phyloP scores from a whole-genome alignment of 176 grass and related monocot species.

The Musa acuminata region DNA sequence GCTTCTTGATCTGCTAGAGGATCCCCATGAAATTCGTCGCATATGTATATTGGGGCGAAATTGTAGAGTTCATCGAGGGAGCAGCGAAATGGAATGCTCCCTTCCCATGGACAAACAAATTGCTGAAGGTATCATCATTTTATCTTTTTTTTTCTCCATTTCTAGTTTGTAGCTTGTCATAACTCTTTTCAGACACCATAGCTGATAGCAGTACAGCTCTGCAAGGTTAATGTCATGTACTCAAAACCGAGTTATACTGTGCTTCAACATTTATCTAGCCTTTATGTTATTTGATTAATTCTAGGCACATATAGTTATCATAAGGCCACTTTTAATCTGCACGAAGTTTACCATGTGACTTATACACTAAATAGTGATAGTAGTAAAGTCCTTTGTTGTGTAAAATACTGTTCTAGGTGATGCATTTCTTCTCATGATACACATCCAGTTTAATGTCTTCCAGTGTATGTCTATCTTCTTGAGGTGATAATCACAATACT shows the following conservation, averaged over 20 bases:
- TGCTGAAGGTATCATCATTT: constrained; percentile 60
- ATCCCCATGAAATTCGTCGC: constrained; percentile 85
- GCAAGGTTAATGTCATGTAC: neutral
- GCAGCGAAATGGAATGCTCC: constrained; percentile 56
- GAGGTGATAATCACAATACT: too few relatives aligned
- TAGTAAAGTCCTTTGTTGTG: neutral
- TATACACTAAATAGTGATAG: neutral
- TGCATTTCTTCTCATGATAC: neutral
- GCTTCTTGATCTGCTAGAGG: constrained; percentile 86
- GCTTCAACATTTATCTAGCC: neutral
- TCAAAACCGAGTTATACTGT: neutral
- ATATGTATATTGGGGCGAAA: constrained; percentile 98
- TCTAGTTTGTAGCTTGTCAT: neutral
- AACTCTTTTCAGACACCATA: neutral
- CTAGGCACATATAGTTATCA: neutral
- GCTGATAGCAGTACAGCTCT: neutral
- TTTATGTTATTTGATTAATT: neutral
- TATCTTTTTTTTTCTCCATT: constrained; percentile 4
- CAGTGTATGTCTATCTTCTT: too few relatives aligned
- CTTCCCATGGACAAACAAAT: constrained; percentile 79
- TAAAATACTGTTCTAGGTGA: neutral
- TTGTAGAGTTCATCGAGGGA: constrained; percentile 52
- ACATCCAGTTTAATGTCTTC: neutral
- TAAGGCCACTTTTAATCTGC: neutral
- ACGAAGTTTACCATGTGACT: neutral